These are phyloP conservation scores for Alternaria solani DNA, from an alignment of 2,329 filamentous ascomycete species.

Conservation along the genomic window DNA sequence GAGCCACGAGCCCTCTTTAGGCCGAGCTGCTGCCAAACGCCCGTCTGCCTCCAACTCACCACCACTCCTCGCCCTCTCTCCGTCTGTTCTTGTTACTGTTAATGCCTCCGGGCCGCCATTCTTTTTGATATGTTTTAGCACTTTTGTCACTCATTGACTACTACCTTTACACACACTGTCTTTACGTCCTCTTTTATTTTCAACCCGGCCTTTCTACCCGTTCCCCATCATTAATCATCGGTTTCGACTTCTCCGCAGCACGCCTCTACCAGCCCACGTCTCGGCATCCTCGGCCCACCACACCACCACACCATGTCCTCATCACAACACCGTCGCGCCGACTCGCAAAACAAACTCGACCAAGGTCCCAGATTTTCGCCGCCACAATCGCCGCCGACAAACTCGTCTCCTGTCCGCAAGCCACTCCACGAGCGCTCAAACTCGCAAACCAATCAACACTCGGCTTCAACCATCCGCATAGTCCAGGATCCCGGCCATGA, in stretches of 20 bases:
- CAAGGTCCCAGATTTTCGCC: constrained; percentile 44
- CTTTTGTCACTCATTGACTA: constrained; percentile 46
- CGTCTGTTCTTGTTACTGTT: constrained; percentile 41
- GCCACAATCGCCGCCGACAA: constrained; percentile 36
- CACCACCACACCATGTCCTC: constrained; percentile 44
- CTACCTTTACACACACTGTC: constrained; percentile 30
- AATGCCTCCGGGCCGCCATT: constrained; percentile 48
- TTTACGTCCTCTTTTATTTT: constrained; percentile 24
- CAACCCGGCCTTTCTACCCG: constrained; percentile 18
- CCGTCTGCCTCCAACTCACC: constrained; percentile 38
- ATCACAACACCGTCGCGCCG: constrained; percentile 31
- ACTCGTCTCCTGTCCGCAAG: constrained; percentile 44
- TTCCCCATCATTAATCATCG: constrained; percentile 42
- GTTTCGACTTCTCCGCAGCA: constrained; percentile 32
- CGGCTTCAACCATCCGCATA: constrained; percentile 53
- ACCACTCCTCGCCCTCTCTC: constrained; percentile 40
- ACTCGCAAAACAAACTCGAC: constrained; percentile 35
- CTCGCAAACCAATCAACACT: constrained; percentile 47
- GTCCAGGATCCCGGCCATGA: constrained; percentile 48
- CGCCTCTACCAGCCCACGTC: constrained; percentile 32
- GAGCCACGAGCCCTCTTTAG: constrained; percentile 36
- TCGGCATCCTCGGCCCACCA: constrained; percentile 31
- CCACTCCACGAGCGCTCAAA: constrained; percentile 52
- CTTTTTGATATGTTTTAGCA: constrained; percentile 49
- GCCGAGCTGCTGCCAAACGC: constrained; percentile 30